Percentiles rank a stretch among this genome's conserved stretches.
Evolutionary conservation across 768 basidiomycete genomes (phyloP).

Genomic region (Mycena galericulata): DNA sequence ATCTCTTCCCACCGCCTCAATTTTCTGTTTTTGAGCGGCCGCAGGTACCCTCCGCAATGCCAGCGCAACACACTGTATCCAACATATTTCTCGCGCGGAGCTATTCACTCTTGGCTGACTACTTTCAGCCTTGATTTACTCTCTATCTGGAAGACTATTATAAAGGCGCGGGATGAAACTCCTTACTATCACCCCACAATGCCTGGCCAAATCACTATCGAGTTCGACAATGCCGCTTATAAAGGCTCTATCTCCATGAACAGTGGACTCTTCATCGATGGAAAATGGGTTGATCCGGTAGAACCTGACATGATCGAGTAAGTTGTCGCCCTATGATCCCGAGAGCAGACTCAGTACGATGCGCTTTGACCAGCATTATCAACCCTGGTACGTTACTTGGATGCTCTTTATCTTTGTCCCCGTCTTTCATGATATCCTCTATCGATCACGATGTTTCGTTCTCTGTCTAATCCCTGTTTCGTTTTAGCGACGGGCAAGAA

Average conservation of each 20-base stretch:
- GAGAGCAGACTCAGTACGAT: not conserved
- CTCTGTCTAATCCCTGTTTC: not conserved
- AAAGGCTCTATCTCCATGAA: slow-evolving; percentile 57
- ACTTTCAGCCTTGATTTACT: too few species aligned
- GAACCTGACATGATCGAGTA: slow-evolving; percentile 65
- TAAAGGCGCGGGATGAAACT: too few species aligned
- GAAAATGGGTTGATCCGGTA: slow-evolving; percentile 64
- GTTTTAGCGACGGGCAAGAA: slow-evolving; percentile 45
- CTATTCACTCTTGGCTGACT: too few species aligned
- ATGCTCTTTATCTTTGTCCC: too few species aligned
- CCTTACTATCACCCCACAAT: slow-evolving; percentile 10
- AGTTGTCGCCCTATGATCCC: slow-evolving; percentile 33
- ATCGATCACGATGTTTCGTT: too few species aligned
- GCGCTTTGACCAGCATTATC: slow-evolving; percentile 18
- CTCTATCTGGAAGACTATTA: too few species aligned
- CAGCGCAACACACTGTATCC: too few species aligned
- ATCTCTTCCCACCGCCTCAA: too few species aligned
- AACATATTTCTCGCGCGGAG: too few species aligned
- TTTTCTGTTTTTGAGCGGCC: too few species aligned
- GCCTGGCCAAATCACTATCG: slow-evolving; percentile 40
- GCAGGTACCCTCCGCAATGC: too few species aligned
- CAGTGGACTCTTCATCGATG: slow-evolving; percentile 72
- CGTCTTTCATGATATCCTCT: too few species aligned
- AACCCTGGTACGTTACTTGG: slow-evolving; percentile 26
- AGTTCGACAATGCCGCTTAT: slow-evolving; percentile 54